Base-by-base conservation (phyloP, 139 green algal species). In the Tetraselmis chui region DNA sequence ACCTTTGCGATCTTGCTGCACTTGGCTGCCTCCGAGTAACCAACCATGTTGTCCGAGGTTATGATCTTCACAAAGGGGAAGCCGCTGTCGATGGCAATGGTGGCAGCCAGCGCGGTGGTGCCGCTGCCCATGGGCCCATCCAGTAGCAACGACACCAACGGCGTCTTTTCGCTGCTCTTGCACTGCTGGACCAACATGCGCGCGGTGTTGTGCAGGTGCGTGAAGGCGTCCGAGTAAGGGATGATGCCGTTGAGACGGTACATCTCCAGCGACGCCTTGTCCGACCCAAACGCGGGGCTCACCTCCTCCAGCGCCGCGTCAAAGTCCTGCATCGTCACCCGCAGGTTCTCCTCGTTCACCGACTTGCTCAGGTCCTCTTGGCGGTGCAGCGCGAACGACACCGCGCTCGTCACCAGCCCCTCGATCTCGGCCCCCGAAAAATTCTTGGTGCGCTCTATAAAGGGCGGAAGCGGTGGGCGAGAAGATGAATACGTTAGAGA, bases 1-100 rank as follows among this genome's bases (percentile, higher is more conserved):
- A 96, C 88, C 81, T 95, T 96, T 59, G 89, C 87, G 59, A 98
- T 95, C 28, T 86, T 29, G 29, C 59, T 83, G 84, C 87, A 89
- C 87, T 97, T 96, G 80, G 92, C 88, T 31, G 86, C 59, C 87
- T 99, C 96, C 1, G 83, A 92, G 80, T 90, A 96, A 81, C 96
- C 96, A 23, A 98, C 91, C 90, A 98, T 95, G 59, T 67, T 87
- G 79, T 98, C 94, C 0, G 93, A 87, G 23, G 79, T 90, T 28
- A 99, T 85, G 75, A 97, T 76, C 87, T 98, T 98, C 83, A 97
- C 89, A 82, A 98, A 98, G 31, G 97, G 97, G 83, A 97, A 98
- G 31, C 90, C 86, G 74, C 87, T 94, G 59, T 96, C 91, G 1
- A 98, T 90, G 1, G 92, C 95, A 18, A 97, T 75, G 0, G 92